phyloP scores from a whole-genome alignment of 2,329 filamentous ascomycete species.

The Penicillium oxalicum region DNA sequence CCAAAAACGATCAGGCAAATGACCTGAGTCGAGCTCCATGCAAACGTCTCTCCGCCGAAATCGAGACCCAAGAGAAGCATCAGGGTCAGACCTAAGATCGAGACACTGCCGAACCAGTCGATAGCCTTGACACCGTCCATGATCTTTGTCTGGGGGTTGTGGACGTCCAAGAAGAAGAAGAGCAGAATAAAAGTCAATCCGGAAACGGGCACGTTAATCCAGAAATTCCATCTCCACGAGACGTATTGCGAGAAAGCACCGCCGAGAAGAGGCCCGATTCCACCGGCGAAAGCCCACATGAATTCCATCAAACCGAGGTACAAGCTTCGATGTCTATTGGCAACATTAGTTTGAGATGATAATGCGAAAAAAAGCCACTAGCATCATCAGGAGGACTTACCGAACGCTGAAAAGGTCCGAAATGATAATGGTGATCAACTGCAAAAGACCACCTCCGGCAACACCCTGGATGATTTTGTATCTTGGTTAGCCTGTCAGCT shows the following conservation, averaged over 20 bases:
- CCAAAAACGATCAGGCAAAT: constrained; percentile 52
- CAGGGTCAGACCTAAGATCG: constrained; percentile 46
- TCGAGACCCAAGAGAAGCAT: constrained; percentile 51
- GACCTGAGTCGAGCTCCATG: constrained; percentile 51
- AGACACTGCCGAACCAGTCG: constrained; percentile 50
- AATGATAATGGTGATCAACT: constrained; percentile 50
- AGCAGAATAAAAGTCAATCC: constrained; percentile 47
- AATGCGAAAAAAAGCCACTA: too few relatives aligned
- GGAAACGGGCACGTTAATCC: constrained; percentile 50
- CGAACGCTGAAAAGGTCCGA: constrained; percentile 51
- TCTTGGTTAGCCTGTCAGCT: neutral
- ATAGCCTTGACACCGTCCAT: constrained; percentile 47
- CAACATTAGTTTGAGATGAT: neutral
- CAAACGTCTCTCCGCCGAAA: constrained; percentile 49
- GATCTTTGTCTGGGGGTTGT: constrained; percentile 49
- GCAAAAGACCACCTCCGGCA: constrained; percentile 49
- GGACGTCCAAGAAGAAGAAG: constrained; percentile 49
- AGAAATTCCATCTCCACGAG: constrained; percentile 52
- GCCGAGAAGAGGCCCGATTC: constrained; percentile 49
- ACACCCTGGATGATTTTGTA: constrained; percentile 30
- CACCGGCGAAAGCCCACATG: constrained; percentile 52
- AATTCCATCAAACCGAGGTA: constrained; percentile 48
- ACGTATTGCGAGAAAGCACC: constrained; percentile 43
- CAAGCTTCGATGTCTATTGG: constrained; percentile 40
- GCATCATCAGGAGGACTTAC: constrained; percentile 12